Evolutionary conservation across 371 early-diverging fungal species (phyloP).

Genomic region (Blakeslea trispora): DNA sequence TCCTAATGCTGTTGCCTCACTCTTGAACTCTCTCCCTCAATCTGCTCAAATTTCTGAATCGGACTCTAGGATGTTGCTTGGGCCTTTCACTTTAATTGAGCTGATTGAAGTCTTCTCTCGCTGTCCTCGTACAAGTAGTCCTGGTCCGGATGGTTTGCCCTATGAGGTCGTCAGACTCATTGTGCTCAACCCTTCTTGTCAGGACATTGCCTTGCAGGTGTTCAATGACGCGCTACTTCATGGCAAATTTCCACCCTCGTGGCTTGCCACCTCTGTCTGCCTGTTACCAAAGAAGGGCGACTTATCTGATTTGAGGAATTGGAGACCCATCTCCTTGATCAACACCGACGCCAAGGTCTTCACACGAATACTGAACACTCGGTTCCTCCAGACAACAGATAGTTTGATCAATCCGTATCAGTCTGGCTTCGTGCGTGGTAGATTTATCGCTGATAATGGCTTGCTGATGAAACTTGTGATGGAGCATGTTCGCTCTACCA

Average conservation of each 20-base stretch:
- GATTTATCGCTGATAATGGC: constrained; percentile 28
- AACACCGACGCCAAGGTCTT: constrained; percentile 28
- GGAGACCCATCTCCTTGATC: constrained; percentile 24
- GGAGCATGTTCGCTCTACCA: neutral
- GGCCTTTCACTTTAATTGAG: no score
- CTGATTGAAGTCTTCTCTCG: no score
- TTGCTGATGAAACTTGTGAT: constrained; percentile 1
- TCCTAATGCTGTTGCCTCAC: no score
- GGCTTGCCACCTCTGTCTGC: constrained; percentile 4
- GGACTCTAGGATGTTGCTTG: no score
- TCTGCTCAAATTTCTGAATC: no score
- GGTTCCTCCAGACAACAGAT: neutral
- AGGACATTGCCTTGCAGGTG: neutral
- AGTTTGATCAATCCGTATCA: constrained; percentile 14
- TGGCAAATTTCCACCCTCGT: neutral
- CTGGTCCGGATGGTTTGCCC: no score
- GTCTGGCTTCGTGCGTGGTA: constrained; percentile 22
- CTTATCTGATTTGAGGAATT: constrained; percentile 19
- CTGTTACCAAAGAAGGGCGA: constrained; percentile 14
- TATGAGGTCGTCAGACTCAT: no score
- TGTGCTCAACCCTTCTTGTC: no score
- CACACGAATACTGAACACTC: constrained; percentile 18
- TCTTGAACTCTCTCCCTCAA: no score
- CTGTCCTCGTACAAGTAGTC: no score
- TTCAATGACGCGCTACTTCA: constrained; percentile 7